phyloP scores from a whole-genome alignment of 2,329 filamentous ascomycete genomes.

The Xenoacremonium recifei region DNA sequence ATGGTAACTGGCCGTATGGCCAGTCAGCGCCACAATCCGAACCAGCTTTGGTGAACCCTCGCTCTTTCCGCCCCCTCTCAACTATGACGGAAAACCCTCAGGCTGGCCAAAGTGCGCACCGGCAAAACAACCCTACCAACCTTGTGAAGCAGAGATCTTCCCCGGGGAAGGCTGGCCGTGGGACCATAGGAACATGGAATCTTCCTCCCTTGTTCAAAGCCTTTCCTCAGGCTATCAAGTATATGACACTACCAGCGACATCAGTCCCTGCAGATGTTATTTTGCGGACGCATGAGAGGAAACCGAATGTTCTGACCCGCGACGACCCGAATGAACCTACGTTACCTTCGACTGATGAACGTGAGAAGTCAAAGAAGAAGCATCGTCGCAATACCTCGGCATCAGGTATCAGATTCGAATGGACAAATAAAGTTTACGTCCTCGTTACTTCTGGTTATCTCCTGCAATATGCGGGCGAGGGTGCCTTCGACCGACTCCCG shows the following conservation, averaged over 20 bases:
- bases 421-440: constrained; percentile 71
- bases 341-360: constrained; percentile 1
- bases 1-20: constrained; percentile 42
- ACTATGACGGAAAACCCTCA: constrained; percentile 22
- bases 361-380: constrained; percentile 40
- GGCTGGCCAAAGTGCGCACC: constrained; percentile 10
- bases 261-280: constrained; percentile 68
- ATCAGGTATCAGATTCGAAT: constrained; percentile 52
- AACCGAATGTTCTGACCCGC: constrained; percentile 23
- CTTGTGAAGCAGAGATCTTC: constrained; percentile 6
- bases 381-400: constrained; percentile 43
- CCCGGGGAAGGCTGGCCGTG: constrained; percentile 23
- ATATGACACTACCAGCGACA: constrained; percentile 68
- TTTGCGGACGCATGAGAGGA: constrained; percentile 57
- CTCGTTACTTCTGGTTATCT: constrained; percentile 70
- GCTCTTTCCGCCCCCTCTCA: constrained; percentile 22
- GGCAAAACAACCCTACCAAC: constrained; percentile 9
- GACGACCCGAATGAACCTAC: constrained; percentile 14
- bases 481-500: constrained; percentile 67
- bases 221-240: constrained; percentile 78
- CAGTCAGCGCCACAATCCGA: constrained; percentile 37
- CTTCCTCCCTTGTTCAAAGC: constrained; percentile 82
- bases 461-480: constrained; percentile 71
- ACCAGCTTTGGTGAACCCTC: constrained; percentile 26
- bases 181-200: constrained; percentile 52